A percentile compares a stretch with the other conserved stretches of the same genome.
These are phyloP conservation scores for Pittosporum tobira DNA, from an alignment of 129 eudicot genomes.

Conservation along the genomic window DNA sequence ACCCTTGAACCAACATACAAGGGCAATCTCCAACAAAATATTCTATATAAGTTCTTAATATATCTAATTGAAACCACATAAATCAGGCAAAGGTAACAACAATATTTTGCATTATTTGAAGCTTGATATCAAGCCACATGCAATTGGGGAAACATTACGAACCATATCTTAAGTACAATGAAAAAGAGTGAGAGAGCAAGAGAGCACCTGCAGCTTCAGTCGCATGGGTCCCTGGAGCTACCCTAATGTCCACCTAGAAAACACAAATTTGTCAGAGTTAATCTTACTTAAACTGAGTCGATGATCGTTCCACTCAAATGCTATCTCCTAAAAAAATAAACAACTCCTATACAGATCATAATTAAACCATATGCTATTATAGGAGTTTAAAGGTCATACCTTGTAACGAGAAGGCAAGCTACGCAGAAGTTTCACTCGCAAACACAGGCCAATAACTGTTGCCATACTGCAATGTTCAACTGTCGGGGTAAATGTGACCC, in stretches of 20 bases:
- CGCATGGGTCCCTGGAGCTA: conserved; percentile 95
- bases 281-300: background rate
- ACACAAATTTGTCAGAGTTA: background rate
- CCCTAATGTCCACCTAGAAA: conserved; percentile 72
- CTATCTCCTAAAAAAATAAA: no score
- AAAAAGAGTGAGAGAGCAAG: conserved; percentile 19
- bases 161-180: background rate
- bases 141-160: no score
- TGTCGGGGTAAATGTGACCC: conserved; percentile 94
- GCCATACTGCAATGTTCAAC: conserved; percentile 99
- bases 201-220: conserved; percentile 99
- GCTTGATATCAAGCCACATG: no score
- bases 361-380: background rate
- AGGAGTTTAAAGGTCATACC: conserved; percentile 26
- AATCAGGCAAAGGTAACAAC: no score
- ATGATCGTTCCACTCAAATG: no score
- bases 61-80: no score
- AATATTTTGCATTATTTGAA: no score
- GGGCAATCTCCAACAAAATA: no score
- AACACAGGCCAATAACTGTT: conserved; percentile 81
- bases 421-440: conserved; percentile 95
- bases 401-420: conserved; percentile 83
- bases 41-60: no score
- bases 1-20: no score
- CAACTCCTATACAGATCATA: no score